Conservation (phyloP, 1,284 basidiomycete species). For the Ceratobasidium sp. region DNA sequence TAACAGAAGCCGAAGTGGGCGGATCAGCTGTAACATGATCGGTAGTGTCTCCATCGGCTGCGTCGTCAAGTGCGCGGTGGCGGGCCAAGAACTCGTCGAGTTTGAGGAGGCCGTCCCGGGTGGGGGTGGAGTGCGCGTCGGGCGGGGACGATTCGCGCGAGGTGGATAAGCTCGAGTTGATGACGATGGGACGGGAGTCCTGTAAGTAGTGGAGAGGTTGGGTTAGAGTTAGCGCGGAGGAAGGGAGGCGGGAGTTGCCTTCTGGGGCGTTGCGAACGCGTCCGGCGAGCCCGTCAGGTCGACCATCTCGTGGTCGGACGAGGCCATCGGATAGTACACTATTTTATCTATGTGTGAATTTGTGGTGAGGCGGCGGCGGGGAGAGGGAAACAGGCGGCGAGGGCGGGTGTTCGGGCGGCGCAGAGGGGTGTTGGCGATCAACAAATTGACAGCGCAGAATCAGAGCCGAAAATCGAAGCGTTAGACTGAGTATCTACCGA, state of each 20-base stretch:
- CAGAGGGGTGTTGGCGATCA: conserved; percentile 25
- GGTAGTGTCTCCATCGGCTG: conserved; percentile 7
- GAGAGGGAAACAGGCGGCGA: background rate
- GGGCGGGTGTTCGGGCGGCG: conserved; percentile 1
- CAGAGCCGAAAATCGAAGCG: conserved; percentile 2
- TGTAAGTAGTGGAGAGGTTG: background rate
- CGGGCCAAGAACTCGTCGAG: conserved; percentile 18
- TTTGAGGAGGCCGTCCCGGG: conserved; percentile 20
- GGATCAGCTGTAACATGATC: conserved; percentile 37
- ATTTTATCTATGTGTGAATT: background rate
- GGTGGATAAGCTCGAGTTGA: conserved; percentile 22
- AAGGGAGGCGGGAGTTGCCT: background rate
- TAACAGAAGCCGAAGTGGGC: conserved; percentile 35
- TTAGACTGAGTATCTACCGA: background rate
- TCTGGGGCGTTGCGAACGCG: conserved; percentile 5
- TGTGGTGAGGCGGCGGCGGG: background rate
- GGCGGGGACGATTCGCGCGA: conserved; percentile 28
- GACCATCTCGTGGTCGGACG: conserved; percentile 44
- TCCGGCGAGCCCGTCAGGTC: conserved; percentile 30
- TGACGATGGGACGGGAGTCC: conserved; percentile 25
- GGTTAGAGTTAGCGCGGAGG: background rate
- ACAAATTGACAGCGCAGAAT: conserved; percentile 11
- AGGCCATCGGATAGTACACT: background rate
- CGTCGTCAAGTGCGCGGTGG: conserved; percentile 25
- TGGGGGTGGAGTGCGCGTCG: conserved; percentile 27